Percentiles rank a stretch among this genome's conserved stretches.
phyloP scores from a whole-genome alignment of 257 asterid genomes.

The Scutellaria galericulata region DNA sequence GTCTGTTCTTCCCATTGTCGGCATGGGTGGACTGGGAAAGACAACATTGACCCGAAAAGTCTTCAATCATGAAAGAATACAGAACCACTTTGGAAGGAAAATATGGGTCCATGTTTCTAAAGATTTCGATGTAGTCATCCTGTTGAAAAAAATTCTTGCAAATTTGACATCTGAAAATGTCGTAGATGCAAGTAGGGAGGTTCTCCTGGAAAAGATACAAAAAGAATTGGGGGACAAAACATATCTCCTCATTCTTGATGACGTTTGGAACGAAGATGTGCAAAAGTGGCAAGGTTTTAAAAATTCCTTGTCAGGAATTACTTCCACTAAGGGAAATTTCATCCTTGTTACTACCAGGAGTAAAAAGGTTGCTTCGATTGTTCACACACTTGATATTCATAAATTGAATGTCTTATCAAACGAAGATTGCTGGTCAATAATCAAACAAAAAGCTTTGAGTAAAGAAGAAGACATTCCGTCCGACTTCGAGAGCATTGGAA shows the following conservation, averaged over 20 bases:
- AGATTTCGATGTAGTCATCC: not conserved
- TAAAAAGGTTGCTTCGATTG: not conserved
- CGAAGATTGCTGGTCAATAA: not conserved
- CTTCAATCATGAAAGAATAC: not conserved
- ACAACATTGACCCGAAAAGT: not conserved
- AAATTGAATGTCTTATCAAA: not conserved
- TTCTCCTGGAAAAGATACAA: not conserved
- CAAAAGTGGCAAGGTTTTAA: not conserved
- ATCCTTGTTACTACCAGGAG: not conserved
- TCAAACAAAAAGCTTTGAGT: not conserved
- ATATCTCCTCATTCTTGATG: not conserved
- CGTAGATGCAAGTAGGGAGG: not conserved
- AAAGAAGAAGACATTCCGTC: not conserved
- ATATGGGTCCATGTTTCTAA: slow-evolving; percentile 1
- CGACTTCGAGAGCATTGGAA: not conserved
- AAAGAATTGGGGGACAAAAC: not conserved
- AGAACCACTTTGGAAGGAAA: not conserved
- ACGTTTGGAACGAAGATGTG: not conserved
- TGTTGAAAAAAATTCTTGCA: not conserved
- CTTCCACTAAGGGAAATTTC: not conserved
- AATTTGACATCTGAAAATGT: not conserved
- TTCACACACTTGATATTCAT: not conserved
- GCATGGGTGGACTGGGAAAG: slow-evolving; percentile 3
- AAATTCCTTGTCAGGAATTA: not conserved
- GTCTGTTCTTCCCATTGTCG: not conserved